Evolutionary conservation across 208 protist species (phyloP).

Genomic region (Leishmania amazonensis): DNA sequence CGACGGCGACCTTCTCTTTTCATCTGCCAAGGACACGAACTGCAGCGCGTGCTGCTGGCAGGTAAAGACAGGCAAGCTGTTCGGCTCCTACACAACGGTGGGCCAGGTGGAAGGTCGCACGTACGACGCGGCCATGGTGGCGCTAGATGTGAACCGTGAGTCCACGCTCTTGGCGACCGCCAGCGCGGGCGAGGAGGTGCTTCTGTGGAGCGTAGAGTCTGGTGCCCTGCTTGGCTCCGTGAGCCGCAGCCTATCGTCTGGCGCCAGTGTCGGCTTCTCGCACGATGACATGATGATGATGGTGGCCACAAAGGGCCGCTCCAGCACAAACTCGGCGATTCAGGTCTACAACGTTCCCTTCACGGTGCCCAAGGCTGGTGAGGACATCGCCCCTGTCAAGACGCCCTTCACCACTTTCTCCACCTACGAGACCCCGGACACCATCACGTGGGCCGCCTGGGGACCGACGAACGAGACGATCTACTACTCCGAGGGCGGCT

Average conservation of each 20-base stretch:
- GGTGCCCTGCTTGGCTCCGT: constrained; percentile 87
- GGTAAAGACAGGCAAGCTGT: constrained; percentile 91
- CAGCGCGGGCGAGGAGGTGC: constrained; percentile 70
- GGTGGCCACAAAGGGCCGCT: constrained; percentile 90
- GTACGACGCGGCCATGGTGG: constrained; percentile 90
- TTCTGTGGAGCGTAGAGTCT: constrained; percentile 93
- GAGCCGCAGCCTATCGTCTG: constrained; percentile 66
- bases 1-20: constrained; percentile 98
- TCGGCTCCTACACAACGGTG: constrained; percentile 97
- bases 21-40: constrained; percentile 92
- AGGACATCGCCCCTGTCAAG: constrained; percentile 65
- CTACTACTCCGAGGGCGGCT: constrained; percentile 94
- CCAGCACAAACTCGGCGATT: constrained; percentile 77
- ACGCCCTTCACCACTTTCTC: constrained; percentile 67
- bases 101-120: constrained; percentile 39
- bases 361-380: constrained; percentile 45
- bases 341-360: constrained; percentile 92
- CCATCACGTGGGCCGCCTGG: constrained; percentile 94
- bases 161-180: constrained; percentile 88
- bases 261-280: constrained; percentile 76
- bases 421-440: constrained; percentile 60
- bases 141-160: constrained; percentile 92
- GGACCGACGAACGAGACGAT: constrained; percentile 97
- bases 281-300: constrained; percentile 93
- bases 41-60: constrained; percentile 93